These are phyloP conservation scores for Pythium folliculosum DNA, from an alignment of 352 stramenopile species.

Conservation along the genomic window DNA sequence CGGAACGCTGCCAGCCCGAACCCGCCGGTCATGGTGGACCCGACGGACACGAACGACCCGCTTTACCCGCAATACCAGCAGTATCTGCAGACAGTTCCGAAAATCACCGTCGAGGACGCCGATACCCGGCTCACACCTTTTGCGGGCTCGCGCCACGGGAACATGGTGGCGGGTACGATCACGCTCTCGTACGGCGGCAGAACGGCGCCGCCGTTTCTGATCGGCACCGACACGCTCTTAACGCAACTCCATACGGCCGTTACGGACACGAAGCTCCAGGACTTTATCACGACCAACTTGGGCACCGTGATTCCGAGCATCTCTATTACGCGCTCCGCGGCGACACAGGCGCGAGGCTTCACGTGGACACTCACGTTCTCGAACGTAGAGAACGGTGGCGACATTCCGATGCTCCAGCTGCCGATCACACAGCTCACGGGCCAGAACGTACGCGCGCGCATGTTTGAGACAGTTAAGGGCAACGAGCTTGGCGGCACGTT, in stretches of 20 bases:
- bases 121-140: slow-evolving; percentile 43
- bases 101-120: slow-evolving; percentile 50
- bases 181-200: slow-evolving; percentile 51
- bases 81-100: slow-evolving; percentile 20
- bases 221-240: slow-evolving; percentile 48
- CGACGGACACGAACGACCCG: no score
- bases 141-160: slow-evolving; percentile 83
- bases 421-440: slow-evolving; percentile 42
- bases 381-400: slow-evolving; percentile 66
- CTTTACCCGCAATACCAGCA: no score
- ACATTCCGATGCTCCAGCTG: slow-evolving; percentile 66
- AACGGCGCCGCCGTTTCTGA: slow-evolving; percentile 37
- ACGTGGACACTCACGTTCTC: slow-evolving; percentile 84
- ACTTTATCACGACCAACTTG: slow-evolving; percentile 50
- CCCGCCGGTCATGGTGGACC: no score
- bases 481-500: slow-evolving; percentile 92
- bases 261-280: slow-evolving; percentile 39
- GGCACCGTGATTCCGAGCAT: slow-evolving; percentile 39
- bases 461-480: slow-evolving; percentile 80
- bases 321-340: slow-evolving; percentile 56
- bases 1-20: slow-evolving; percentile 29
- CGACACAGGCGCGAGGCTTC: slow-evolving; percentile 68
- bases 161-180: slow-evolving; percentile 90
- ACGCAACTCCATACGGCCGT: slow-evolving; percentile 30
- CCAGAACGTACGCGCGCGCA: slow-evolving; percentile 35